Evolutionary conservation across 768 basidiomycete genomes (phyloP), one percentile per base, ranked within the genome.

Genomic region (Lepiota brunneoincarnata): DNA sequence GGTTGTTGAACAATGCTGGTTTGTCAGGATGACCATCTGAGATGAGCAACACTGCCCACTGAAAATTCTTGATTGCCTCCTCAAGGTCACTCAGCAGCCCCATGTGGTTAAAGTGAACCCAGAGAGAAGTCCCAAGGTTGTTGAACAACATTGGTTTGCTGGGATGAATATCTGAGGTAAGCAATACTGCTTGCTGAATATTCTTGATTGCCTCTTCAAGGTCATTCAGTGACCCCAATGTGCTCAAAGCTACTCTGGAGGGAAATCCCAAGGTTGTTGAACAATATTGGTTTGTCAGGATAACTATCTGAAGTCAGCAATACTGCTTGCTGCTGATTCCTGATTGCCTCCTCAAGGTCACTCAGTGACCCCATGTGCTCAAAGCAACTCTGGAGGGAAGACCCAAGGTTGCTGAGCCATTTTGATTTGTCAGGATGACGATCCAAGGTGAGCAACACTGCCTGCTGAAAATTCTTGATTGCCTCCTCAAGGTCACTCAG

Each of bases 151-250:
- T n/a, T 21, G 46, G 6, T n/a, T 11, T 24, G 26, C n/a, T 15
- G 5, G 46, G 26, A 34, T 48, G 46, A n/a, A 7, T 23, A 24
- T 26, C 14, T 6, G 46, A 23, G 17, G 28, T 48, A 6, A 37
- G 35, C 3, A 3, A 12, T 14, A 49, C n/a, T 2, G 24, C 46
- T 28, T 57, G 54, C 49, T 67, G 67, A 14, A 58, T 45, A n/a
- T 47, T 44, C n/a, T 57, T 46, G 1, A 68, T 56, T 14, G 62
- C 60, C 37, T 67, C 61, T 17, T 64, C 55, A 17, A 73, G 53
- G 40, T 70, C 68, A 6, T 47, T 40, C 14, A 53, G 41, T 24
- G 65, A 28, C 56, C 36, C 67, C 67, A 5, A 65, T 58, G 23
- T 49, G 37, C 17, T 63, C 61, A 52, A 64, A 73, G 31, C 51